Evolutionary conservation across 257 asterid genomes (phyloP), one percentile per base, ranked within the genome.

Genomic region (Plantago ovata): DNA sequence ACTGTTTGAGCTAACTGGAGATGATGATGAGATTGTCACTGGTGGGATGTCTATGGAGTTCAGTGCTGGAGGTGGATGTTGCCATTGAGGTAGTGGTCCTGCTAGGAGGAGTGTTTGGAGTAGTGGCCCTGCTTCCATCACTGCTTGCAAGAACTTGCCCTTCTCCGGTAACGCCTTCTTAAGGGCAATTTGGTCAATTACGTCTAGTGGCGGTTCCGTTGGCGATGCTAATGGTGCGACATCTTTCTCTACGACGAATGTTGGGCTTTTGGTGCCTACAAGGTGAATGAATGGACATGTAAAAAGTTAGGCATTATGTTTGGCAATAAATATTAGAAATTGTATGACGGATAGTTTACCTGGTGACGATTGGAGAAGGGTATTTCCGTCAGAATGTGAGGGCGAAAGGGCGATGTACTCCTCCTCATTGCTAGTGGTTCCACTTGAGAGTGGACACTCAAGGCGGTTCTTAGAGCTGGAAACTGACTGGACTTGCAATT

Each of bases 71-170:
- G 99, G 99, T 15, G 99, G 99, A 53, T 84, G 95, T 64, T 86
- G 99, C 97, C 97, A 89, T 71, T 79, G 95, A 33, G 97, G 97
- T 2, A 93, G 95, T 10, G 99, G 99, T 7, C 96, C 96, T 0
- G 99, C 95, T n/a, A 89, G 44, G 7, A 88, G 84, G 43, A 86
- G 96, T 0, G 95, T 88, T 44, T 93, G 97, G 39, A 89, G 85
- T 21, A 93, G 84, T 1, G 99, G 97, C 51, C 99, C 99, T 1
- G 96, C 99, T 14, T 84, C 94, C 94, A 82, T 79, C 52, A 89
- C 96, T 7, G 99, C 87, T 71, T 84, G 81, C 77, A 88, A 61
- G 79, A 83, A 88, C 74, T 88, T 85, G 5, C 96, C 95, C 43
- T 85, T 79, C 50, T 85, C 91, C 0, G 96, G 98, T 73, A 92